phyloP scores from a whole-genome alignment of 768 basidiomycete genomes.

The Amanita pseudoporphyria region DNA sequence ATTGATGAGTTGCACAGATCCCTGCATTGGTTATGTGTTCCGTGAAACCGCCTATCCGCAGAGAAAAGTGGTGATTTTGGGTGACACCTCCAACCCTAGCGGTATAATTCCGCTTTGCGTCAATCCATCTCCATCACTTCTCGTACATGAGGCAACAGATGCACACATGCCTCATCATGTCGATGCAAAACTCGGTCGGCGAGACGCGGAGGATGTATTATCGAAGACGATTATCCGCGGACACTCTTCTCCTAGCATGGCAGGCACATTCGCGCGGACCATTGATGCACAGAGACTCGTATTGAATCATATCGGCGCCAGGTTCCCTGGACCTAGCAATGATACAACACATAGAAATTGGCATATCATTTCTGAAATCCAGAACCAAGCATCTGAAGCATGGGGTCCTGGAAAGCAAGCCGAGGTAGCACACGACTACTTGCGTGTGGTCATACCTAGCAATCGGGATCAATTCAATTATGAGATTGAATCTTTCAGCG shows the following conservation, averaged over 20 bases:
- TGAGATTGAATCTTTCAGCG: neutral
- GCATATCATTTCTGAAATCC: conserved; percentile 49
- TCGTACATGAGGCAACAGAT: conserved; percentile 84
- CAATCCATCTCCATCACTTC: conserved; percentile 44
- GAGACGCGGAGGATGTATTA: conserved; percentile 30
- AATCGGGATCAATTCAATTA: conserved; percentile 5
- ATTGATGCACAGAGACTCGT: conserved; percentile 53
- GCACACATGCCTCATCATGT: conserved; percentile 51
- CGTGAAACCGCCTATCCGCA: conserved; percentile 38
- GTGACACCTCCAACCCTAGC: conserved; percentile 65
- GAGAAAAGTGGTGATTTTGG: conserved; percentile 66
- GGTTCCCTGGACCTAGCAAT: conserved; percentile 27
- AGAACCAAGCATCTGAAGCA: conserved; percentile 49
- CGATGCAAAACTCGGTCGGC: conserved; percentile 35
- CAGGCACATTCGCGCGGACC: conserved; percentile 60
- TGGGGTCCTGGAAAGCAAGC: conserved; percentile 41
- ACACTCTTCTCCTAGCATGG: conserved; percentile 74
- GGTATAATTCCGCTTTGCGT: conserved; percentile 47
- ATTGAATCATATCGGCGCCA: conserved; percentile 69
- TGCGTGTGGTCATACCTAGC: conserved; percentile 33
- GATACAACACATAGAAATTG: neutral
- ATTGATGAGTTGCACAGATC: conserved; percentile 33
- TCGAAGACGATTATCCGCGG: conserved; percentile 54
- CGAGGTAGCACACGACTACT: conserved; percentile 48
- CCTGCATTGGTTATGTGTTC: conserved; percentile 74